A percentile compares a stretch with the other conserved stretches of the same genome.
These are phyloP conservation scores for Plantago elongata DNA, from an alignment of 257 asterid genomes.

Conservation along the genomic window DNA sequence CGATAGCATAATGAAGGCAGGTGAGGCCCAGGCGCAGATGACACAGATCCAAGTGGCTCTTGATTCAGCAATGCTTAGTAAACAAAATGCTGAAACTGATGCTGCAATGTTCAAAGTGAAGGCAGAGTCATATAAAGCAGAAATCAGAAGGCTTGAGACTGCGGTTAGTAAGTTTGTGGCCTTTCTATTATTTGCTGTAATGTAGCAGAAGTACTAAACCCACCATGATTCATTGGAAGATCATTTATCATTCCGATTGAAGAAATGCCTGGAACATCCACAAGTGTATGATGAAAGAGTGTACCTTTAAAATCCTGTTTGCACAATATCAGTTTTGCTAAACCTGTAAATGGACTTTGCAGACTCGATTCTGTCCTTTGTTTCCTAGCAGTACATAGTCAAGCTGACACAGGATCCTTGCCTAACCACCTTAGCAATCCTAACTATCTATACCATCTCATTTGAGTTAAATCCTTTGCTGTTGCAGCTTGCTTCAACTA, in stretches of 20 bases:
- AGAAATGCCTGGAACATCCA: conserved; percentile 3
- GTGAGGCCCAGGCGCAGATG: conserved; percentile 62
- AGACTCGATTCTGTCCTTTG: background rate
- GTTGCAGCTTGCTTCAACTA: conserved; percentile 57
- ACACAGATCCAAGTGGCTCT: conserved; percentile 72
- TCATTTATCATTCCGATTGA: background rate
- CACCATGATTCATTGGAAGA: background rate
- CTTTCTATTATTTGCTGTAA: conserved; percentile 1
- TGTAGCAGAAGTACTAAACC: background rate
- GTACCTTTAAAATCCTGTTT: background rate
- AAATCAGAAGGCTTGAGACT: conserved; percentile 69
- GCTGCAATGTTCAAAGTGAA: conserved; percentile 58
- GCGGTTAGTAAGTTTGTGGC: conserved; percentile 51
- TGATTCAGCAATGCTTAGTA: conserved; percentile 61
- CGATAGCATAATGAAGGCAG: conserved; percentile 69
- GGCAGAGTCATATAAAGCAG: conserved; percentile 56
- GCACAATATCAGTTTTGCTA: conserved; percentile 1
- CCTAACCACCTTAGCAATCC: conserved; percentile 13
- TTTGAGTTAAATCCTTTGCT: conserved; percentile 26
- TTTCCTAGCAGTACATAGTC: conserved; percentile 12
- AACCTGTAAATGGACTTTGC: background rate
- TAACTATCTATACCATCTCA: conserved; percentile 9
- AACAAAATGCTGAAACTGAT: conserved; percentile 71
- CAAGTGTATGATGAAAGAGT: background rate
- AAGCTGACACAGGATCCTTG: background rate